Evolutionary conservation across 106 monocot genomes (phyloP).

Genomic region (Cymbidium sinense): DNA sequence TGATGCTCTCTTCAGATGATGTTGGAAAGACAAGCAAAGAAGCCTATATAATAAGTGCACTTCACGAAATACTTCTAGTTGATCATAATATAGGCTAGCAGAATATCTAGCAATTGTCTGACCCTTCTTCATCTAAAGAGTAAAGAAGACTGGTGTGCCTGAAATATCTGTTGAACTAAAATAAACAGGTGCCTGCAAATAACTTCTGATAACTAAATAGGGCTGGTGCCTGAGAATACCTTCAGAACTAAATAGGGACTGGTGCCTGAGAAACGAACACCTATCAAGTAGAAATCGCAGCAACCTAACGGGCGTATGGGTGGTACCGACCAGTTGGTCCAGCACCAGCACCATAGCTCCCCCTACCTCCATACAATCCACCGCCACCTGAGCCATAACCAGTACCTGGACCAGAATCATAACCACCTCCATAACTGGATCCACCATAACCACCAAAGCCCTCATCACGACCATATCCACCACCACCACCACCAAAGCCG

Average conservation of each 20-base stretch:
- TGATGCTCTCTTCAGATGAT: too few relatives aligned
- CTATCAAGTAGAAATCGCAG: neutral
- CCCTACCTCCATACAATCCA: conserved; percentile 59
- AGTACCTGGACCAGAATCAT: conserved; percentile 61
- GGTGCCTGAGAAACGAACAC: conserved; percentile 2
- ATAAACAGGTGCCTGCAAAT: neutral
- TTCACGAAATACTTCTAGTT: conserved; percentile 1
- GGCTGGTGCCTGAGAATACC: neutral
- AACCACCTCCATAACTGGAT: conserved; percentile 66
- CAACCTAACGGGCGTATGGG: conserved; percentile 68
- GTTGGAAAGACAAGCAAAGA: neutral
- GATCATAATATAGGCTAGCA: neutral
- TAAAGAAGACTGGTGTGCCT: neutral
- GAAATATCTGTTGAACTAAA: neutral
- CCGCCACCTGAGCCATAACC: conserved; percentile 42
- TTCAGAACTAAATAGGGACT: conserved; percentile 1
- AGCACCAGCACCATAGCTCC: conserved; percentile 41
- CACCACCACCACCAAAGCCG: conserved; percentile 16
- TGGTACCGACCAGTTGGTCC: conserved; percentile 58
- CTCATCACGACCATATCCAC: conserved; percentile 42
- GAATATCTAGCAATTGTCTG: neutral
- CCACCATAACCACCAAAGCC: conserved; percentile 53
- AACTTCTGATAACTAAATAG: neutral
- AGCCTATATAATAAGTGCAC: neutral
- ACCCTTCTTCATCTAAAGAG: neutral